phyloP scores from a whole-genome alignment of 768 basidiomycete species.

The Agrocybe chaxingu region DNA sequence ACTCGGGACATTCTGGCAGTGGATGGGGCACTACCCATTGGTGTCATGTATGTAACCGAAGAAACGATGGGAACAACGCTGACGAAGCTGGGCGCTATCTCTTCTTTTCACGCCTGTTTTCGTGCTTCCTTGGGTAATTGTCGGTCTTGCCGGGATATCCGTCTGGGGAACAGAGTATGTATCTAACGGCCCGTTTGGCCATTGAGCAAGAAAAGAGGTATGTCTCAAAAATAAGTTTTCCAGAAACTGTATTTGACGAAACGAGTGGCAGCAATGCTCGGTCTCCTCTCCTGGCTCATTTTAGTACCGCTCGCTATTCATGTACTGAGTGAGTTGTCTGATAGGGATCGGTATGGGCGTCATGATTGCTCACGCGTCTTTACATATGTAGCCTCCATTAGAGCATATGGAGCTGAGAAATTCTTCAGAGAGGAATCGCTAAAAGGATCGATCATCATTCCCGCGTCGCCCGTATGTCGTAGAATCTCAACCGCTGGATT shows the following conservation, averaged over 20 bases:
- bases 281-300: constrained; percentile 18
- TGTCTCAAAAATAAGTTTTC: constrained; percentile 4
- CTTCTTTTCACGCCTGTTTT: constrained; percentile 40
- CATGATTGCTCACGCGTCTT: neutral
- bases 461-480: constrained; percentile 39
- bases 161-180: constrained; percentile 39
- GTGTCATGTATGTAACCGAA: constrained; percentile 25
- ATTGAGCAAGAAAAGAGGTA: constrained; percentile 38
- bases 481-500: constrained; percentile 43
- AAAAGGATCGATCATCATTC: constrained; percentile 51
- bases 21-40: constrained; percentile 38
- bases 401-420: constrained; percentile 62
- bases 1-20: constrained; percentile 33
- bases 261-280: constrained; percentile 15
- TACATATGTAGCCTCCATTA: constrained; percentile 39
- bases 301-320: constrained; percentile 41
- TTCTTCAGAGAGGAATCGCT: constrained; percentile 41
- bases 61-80: constrained; percentile 33
- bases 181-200: constrained; percentile 38
- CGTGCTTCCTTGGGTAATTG: constrained; percentile 33
- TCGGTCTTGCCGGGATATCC: constrained; percentile 36
- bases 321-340: constrained; percentile 39
- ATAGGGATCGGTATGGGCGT: constrained; percentile 38
- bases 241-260: neutral
- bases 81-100: constrained; percentile 37